These are phyloP conservation scores for Lachancea fermentati DNA, from an alignment of 805 yeast species.

Conservation along the genomic window DNA sequence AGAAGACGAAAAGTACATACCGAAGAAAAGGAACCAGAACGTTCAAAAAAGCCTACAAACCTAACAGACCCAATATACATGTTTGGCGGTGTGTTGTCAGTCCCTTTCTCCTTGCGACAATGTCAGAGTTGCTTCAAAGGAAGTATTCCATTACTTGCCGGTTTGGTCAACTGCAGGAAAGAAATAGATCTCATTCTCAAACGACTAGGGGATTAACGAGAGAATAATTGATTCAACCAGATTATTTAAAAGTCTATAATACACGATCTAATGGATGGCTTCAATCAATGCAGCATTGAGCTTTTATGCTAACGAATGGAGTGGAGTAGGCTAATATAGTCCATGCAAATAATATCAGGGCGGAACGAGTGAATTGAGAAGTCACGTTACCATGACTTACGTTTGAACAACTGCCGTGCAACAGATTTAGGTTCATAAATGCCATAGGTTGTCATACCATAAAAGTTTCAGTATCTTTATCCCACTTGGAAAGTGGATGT, in stretches of 20 bases:
- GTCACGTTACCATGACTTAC: too few relatives aligned
- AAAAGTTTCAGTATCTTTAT: conserved; percentile 3
- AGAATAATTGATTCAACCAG: not conserved
- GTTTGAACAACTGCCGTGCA: too few relatives aligned
- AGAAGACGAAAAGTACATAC: conserved; percentile 1
- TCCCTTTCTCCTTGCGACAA: conserved; percentile 25
- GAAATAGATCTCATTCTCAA: conserved; percentile 9
- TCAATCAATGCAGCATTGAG: conserved; percentile 5
- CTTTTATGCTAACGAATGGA: conserved; percentile 1
- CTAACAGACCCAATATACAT: conserved; percentile 24
- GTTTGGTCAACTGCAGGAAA: conserved; percentile 20
- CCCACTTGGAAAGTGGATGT: conserved; percentile 2
- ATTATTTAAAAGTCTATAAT: not conserved
- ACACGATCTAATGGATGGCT: conserved; percentile 5
- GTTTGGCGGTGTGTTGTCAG: conserved; percentile 29
- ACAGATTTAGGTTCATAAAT: not conserved
- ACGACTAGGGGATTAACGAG: conserved; percentile 1
- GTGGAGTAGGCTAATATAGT: not conserved
- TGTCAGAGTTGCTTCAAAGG: conserved; percentile 26
- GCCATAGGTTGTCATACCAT: not conserved
- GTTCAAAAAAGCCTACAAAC: conserved; percentile 1
- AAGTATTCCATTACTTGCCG: conserved; percentile 16
- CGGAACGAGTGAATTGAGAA: not conserved
- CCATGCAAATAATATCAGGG: not conserved
- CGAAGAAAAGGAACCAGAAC: not conserved